Base-by-base conservation (phyloP, 2,329 filamentous ascomycete species). In the Cladosporium sp. region DNA sequence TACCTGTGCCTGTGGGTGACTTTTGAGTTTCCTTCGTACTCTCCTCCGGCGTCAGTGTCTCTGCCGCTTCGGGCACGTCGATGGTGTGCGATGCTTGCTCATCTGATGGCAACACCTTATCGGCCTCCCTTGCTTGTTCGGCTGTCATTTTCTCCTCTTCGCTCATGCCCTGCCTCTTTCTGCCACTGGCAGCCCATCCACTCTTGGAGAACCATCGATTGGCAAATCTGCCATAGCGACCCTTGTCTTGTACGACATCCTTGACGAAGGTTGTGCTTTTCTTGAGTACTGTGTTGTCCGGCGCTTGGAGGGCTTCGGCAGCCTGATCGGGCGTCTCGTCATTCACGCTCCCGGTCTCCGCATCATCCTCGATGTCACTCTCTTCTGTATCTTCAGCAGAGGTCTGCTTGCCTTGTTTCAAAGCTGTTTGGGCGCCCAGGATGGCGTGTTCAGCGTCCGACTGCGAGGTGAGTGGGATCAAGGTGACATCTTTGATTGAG, bases 121-220 rank as follows among this genome's bases (percentile, higher is more conserved):
- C 50, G 50, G 47, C 52, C 15, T 54, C 42, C 25, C 38, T 40
- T 14, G 25, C 40, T 30, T 59, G 43, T 17, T 58, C 42, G 17
- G 43, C 3, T n/a, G 47, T 45, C 14, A 49, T 43, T 15, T 59
- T 28, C 38, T 50, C 50, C 28, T 55, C 52, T 19, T 78, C 72
- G 65, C 84, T 88, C 72, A 92, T 77, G 5, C 89, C 89, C 68
- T 92, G 82, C 51, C 83, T 83, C 25, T 87, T 82, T 66, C 86
- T 84, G 64, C 86, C 86, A 61, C 89, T 88, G 61, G 86, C 78
- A 55, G 86, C 87, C 89, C 92, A 93, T 0, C 90, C 92, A 61
- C 86, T 88, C 63, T 84, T 86, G 43, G 90, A 94, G 70, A 97
- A 94, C 94, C 94, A 99, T 60, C 88, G 86, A 63, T 92, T 85